Evolutionary conservation across 345 rosid genomes (phyloP).

Genomic region (Citrus unshiu): DNA sequence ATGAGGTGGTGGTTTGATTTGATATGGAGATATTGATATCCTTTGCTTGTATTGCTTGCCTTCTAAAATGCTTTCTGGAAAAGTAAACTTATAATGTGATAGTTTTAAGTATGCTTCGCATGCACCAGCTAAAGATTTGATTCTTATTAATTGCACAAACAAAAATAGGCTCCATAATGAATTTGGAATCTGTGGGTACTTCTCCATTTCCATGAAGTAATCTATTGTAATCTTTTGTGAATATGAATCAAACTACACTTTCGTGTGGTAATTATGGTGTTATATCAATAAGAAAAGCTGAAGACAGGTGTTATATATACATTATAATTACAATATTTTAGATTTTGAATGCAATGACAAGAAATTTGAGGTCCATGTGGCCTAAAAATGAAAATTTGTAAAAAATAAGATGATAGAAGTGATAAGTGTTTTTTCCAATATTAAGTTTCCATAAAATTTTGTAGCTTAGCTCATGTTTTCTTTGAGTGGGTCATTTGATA

Average conservation of each 20-base stretch:
- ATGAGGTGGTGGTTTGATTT: not conserved
- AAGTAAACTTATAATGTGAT: not conserved
- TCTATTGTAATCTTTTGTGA: not conserved
- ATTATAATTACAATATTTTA: not conserved
- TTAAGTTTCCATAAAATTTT: no score
- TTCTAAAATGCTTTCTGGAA: not conserved
- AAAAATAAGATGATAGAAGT: no score
- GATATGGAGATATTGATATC: not conserved
- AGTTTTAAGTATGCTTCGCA: not conserved
- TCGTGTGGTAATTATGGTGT: not conserved
- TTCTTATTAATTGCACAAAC: not conserved
- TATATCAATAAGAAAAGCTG: not conserved
- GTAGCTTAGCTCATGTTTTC: no score
- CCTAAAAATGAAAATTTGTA: no score
- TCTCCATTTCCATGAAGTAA: not conserved
- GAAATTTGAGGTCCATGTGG: no score
- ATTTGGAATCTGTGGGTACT: not conserved
- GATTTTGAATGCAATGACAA: no score
- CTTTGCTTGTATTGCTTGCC: slow-evolving; percentile 1
- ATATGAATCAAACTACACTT: not conserved
- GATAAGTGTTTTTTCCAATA: no score
- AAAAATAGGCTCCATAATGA: not conserved
- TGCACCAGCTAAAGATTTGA: not conserved
- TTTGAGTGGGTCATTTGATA: no score
- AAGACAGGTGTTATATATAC: no score